Evolutionary conservation across 768 basidiomycete genomes (phyloP), one percentile per base, ranked within the genome.

Genomic region (Pisolithus marmoratus): DNA sequence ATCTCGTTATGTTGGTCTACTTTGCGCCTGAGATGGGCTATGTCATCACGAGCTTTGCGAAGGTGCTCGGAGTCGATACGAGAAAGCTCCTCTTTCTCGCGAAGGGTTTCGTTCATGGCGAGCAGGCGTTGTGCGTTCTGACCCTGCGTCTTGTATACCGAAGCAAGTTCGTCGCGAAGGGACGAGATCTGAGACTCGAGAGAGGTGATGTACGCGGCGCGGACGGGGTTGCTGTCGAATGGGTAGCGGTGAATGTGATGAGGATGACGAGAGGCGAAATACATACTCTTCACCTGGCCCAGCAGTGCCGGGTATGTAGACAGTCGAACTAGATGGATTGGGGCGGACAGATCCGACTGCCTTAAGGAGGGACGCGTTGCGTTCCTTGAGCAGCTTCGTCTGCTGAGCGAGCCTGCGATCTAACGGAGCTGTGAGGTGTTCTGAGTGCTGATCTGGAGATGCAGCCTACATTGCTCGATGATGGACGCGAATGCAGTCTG

Each of bases 161-260:
- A 90, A 3, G 94, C 91, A 46, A 97, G 78, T 67, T 98, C 95
- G 59, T 90, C 88, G 31, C 94, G 85, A 46, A 96, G 75, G 11
- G 89, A 85, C 2, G 92, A 91, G 67, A 98, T 89, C 64, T 97
- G 94, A 4, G 88, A 85, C 68, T 98, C 94, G 45, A 98, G 83
- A 19, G 95, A 96, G 1, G 85, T 75, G 68, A 94, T 83, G 68
- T 95, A 92, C 15, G 93, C 93, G 36, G 86, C 82, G 40, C 86
- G 83, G 38, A 94, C 87, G 23, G 91, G 85, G 65, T 92, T 89
- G 57, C 88, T 92, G 60, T 51, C 26, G 34, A 17, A 38, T 14
- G 27, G 37, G 50, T 31, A 46, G 24, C 29, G 53, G 38, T 41
- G 55, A 26, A 24, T 29, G 27, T 45, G 38, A 31, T 48, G 22